phyloP scores from a whole-genome alignment of 2,329 filamentous ascomycete genomes.

The Alternaria triticina region DNA sequence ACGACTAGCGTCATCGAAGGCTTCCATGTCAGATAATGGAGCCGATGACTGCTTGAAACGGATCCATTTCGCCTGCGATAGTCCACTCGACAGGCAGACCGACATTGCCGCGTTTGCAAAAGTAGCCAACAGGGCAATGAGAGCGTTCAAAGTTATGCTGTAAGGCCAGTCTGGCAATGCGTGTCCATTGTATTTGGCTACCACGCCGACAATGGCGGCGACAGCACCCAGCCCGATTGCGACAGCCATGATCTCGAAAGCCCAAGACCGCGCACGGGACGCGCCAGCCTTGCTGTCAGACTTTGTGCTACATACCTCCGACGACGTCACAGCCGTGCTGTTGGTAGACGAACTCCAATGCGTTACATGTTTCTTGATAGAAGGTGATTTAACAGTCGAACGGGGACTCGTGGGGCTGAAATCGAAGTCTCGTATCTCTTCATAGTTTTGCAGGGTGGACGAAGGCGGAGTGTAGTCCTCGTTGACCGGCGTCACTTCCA shows the following conservation, averaged over 20 bases:
- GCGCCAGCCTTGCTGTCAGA: slow-evolving; percentile 4
- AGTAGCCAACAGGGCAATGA: slow-evolving; percentile 19
- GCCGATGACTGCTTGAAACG: slow-evolving; percentile 9
- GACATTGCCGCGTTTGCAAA: slow-evolving; percentile 20
- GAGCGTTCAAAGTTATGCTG: slow-evolving; percentile 19
- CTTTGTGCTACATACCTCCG: slow-evolving; percentile 13
- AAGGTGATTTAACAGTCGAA: not conserved
- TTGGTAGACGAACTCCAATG: slow-evolving; percentile 14
- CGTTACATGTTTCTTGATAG: slow-evolving; percentile 10
- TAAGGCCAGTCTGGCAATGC: slow-evolving; percentile 20
- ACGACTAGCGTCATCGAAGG: slow-evolving; percentile 20
- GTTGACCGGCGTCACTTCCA: slow-evolving; percentile 3
- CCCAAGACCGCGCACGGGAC: slow-evolving; percentile 11
- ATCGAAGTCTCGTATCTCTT: slow-evolving; percentile 10
- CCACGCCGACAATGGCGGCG: slow-evolving; percentile 14
- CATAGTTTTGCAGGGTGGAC: not conserved
- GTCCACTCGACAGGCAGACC: slow-evolving; percentile 17
- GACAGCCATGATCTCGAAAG: slow-evolving; percentile 16
- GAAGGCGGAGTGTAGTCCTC: slow-evolving; percentile 5
- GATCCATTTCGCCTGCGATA: slow-evolving; percentile 22
- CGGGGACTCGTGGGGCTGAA: slow-evolving; percentile 8
- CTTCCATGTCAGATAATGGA: slow-evolving; percentile 17
- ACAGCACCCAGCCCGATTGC: slow-evolving; percentile 12
- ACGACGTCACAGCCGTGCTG: slow-evolving; percentile 7
- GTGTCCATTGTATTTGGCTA: slow-evolving; percentile 16